phyloP scores from a whole-genome alignment of 2,329 filamentous ascomycete species.

The Sporothrix pseudoabietina region DNA sequence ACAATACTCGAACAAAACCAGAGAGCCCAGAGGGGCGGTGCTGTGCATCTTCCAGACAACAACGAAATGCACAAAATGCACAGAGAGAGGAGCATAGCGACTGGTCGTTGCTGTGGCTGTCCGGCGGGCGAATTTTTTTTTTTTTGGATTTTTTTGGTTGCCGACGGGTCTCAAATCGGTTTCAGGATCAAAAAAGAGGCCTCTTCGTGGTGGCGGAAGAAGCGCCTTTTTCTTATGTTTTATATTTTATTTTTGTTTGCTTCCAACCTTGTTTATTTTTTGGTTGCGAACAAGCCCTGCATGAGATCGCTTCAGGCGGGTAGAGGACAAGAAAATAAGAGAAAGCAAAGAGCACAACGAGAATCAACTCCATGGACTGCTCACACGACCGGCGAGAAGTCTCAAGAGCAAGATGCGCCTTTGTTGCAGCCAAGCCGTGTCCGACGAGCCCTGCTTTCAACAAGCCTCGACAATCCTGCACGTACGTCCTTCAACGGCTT shows the following conservation, averaged over 20 bases:
- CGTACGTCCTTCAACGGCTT: not conserved
- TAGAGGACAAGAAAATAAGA: not conserved
- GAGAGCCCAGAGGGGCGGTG: not conserved
- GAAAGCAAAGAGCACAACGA: not conserved
- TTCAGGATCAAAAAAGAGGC: slow-evolving; percentile 22
- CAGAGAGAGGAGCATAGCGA: not conserved
- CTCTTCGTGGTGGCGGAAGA: slow-evolving; percentile 9
- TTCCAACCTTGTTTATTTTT: slow-evolving; percentile 10
- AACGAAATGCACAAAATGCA: not conserved
- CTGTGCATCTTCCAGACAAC: not conserved
- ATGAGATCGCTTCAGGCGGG: not conserved
- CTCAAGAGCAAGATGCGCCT: slow-evolving; percentile 11
- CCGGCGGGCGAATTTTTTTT: not conserved
- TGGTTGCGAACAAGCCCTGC: not conserved
- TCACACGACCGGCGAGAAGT: not conserved
- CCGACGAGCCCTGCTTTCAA: not conserved
- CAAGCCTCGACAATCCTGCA: not conserved
- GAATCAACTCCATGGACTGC: not conserved
- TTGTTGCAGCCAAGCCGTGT: not conserved
- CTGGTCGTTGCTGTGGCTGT: not conserved
- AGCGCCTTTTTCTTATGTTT: not conserved
- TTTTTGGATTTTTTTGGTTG: not conserved
- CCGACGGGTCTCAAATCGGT: slow-evolving; percentile 23
- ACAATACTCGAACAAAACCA: not conserved
- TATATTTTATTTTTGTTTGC: not conserved